Evolutionary conservation across 257 asterid genomes (phyloP), one percentile per base, ranked within the genome.

Genomic region (Solanum pinnatisectum): DNA sequence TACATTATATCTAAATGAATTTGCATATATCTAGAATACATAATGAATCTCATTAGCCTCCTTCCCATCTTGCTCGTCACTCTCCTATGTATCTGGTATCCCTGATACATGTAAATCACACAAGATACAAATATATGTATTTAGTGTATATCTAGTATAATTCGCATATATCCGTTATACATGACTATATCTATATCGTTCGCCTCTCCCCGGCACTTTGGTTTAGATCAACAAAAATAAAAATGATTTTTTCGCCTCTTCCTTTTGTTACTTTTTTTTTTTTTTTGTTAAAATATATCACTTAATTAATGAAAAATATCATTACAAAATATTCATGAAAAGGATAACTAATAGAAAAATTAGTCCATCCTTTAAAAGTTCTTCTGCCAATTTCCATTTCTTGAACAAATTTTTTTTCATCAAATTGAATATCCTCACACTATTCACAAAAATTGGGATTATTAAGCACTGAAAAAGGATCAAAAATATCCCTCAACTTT

Each of bases 41-140:
- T 6, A 56, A 52, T 18, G 63, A 18, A 52, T 52, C 63, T 52
- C 10, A 1, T 2, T 46, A 13, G 20, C 56, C 20, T 46, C 56
- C 20, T 0, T 46, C 1, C 0, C 56, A 52, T 52, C 63, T 52
- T 10, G 1, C n/a, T 52, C 59, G 8, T 6, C 3, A 49, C 22
- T 49, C 59, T 49, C 3, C 22, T 15, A 15, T 5, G 3, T 49
- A 49, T 49, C 0, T 52, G 63, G 0, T 52, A 52, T 52, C 4
- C 0, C 4, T 49, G 5, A 56, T 56, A 20, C 4, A 56, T 20
- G 10, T 52, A 9, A 52, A 52, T 52, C n/a, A 52, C 63, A 18
- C 63, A 2, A 18, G 63, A 52, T 52, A 52, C 10, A 52, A 0
- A 0, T 52, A 18, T 1, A 52, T 6, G 10, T 18, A 52, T 52